Conservation (phyloP, 352 stramenopile genomes). For the Globisporangium nodosum region DNA sequence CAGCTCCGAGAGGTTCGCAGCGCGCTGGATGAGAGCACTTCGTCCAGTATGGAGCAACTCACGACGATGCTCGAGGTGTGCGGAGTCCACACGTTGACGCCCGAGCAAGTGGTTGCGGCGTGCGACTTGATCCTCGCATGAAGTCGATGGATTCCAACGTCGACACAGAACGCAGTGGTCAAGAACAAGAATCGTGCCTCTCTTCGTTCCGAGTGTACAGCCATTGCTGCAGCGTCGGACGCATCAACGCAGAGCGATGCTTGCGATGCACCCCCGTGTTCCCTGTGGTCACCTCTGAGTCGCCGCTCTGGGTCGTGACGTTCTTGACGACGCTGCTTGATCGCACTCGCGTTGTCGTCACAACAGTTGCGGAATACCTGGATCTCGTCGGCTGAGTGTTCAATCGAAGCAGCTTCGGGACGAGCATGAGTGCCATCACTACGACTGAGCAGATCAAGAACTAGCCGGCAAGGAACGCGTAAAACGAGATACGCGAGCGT, state of each 20-base stretch:
- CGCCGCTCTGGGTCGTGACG: no score
- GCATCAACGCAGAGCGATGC: no score
- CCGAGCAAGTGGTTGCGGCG: slow-evolving; percentile 27
- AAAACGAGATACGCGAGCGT: slow-evolving; percentile 36
- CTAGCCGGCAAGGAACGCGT: slow-evolving; percentile 17
- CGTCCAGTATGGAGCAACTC: slow-evolving; percentile 41
- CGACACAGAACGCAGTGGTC: no score
- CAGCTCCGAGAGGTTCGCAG: slow-evolving; percentile 42
- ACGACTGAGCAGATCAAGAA: slow-evolving; percentile 21
- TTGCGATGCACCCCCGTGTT: no score
- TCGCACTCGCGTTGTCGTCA: no score
- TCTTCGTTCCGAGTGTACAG: no score
- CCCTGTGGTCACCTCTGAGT: no score
- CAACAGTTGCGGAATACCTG: no score
- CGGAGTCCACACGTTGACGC: slow-evolving; percentile 38
- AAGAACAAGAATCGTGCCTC: no score
- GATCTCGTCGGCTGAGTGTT: slow-evolving; percentile 3
- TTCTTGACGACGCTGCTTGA: no score
- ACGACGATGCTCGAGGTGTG: slow-evolving; percentile 70
- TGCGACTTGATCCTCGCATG: neutral
- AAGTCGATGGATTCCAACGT: no score
- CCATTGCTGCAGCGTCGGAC: no score
- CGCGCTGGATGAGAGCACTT: slow-evolving; percentile 16
- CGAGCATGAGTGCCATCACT: slow-evolving; percentile 25
- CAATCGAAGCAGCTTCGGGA: slow-evolving; percentile 21